Evolutionary conservation across 345 rosid genomes (phyloP), one percentile per base, ranked within the genome.

Genomic region (Salix caprea): DNA sequence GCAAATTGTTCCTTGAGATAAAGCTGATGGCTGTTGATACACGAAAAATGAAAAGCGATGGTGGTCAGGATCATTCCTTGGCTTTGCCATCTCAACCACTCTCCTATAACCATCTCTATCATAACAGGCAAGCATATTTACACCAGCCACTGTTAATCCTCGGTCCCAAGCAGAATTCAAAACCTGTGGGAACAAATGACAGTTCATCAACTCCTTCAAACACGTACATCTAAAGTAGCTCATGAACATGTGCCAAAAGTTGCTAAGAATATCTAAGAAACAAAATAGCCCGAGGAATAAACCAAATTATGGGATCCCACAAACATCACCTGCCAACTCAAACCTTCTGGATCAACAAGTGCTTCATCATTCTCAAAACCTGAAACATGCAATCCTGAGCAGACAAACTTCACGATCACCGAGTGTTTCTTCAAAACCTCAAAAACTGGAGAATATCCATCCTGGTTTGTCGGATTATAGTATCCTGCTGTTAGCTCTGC

Each of bases 401-500:
- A 91, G 2, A 83, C 88, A 81, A 92, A 88, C 79, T 95, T 95
- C 65, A 90, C 60, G 24, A 88, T 87, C 70, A 81, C 97, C 0
- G 85, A 84, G 72, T 92, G 87, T 78, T 88, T 90, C 87, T 90
- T 92, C 83, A 95, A 84, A 42, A 86, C 87, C 73, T 91, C 90
- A 50, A 92, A 91, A 68, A 92, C 83, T 16, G 85, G 88, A 80
- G 91, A 82, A 78, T 92, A 95, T 18, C 99, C 99, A 79, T 92
- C 96, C 81, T 87, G 93, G 85, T 95, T 95, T 39, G 92, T 82
- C 42, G 99, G 89, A 78, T 95, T 92, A 72, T 90, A 79, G 86
- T 90, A 95, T 81, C 99, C 99, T 21, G 97, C 94, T 24, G 97
- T 91, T 74, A 91, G 83, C 79, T 95, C 99, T 58, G 97, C 94